Evolutionary conservation across 2,329 filamentous ascomycete species (phyloP).

Genomic region (Herpotrichia juniperi): DNA sequence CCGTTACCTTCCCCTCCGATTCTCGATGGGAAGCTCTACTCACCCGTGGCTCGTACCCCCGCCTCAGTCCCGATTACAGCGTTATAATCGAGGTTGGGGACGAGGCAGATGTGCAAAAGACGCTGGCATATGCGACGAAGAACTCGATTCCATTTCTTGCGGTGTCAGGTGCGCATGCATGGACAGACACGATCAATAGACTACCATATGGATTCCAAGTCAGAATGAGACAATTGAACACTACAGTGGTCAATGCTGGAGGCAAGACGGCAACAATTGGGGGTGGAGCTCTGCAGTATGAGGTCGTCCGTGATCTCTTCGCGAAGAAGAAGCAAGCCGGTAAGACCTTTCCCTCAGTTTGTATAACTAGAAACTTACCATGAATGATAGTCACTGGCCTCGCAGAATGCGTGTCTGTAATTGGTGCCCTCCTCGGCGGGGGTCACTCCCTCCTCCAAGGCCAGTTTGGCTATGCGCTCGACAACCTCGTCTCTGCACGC

Average conservation of each 20-base stretch:
- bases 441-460: conserved; percentile 62
- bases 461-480: conserved; percentile 38
- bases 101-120: conserved; percentile 21
- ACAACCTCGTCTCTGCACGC: conserved; percentile 26
- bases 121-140: conserved; percentile 14
- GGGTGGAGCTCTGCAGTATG: conserved; percentile 29
- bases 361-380: not conserved
- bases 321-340: conserved; percentile 37
- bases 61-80: conserved; percentile 20
- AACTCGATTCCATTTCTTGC: conserved; percentile 44
- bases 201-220: conserved; percentile 38
- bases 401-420: conserved; percentile 52
- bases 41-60: conserved; percentile 22
- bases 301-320: conserved; percentile 32
- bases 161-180: conserved; percentile 43
- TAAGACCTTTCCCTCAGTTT: conserved; percentile 12
- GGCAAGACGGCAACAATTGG: conserved; percentile 35
- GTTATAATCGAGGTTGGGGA: conserved; percentile 23
- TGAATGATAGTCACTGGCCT: conserved; percentile 23
- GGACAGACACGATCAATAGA: conserved; percentile 26
- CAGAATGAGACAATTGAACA: conserved; percentile 38
- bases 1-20: conserved; percentile 20
- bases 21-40: conserved; percentile 18
- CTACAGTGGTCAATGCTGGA: conserved; percentile 20
- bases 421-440: conserved; percentile 62